Evolutionary conservation across 2,329 filamentous ascomycete species (phyloP).

Genomic region (Boeremia lycopersici): DNA sequence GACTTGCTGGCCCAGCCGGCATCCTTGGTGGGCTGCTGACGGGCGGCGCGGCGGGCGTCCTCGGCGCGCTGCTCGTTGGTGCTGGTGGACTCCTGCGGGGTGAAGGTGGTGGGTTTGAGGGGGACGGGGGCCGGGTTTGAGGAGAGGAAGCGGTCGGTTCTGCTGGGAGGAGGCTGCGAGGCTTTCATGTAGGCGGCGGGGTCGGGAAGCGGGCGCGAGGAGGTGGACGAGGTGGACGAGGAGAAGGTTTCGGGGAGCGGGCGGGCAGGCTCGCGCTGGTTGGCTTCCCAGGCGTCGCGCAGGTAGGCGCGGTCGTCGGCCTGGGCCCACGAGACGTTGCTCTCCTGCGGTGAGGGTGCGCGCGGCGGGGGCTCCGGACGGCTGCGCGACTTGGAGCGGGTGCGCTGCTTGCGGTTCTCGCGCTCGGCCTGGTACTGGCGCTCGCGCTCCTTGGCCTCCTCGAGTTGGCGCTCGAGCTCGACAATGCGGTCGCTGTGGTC

Average conservation of each 20-base stretch:
- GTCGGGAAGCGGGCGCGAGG: constrained; percentile 40
- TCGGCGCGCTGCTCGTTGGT: constrained; percentile 68
- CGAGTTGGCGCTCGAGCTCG: constrained; percentile 77
- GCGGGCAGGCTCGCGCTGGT: constrained; percentile 37
- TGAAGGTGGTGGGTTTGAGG: constrained; percentile 49
- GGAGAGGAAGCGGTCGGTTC: constrained; percentile 65
- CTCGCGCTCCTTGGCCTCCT: constrained; percentile 71
- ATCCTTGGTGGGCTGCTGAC: constrained; percentile 66
- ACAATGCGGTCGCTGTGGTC: constrained; percentile 68
- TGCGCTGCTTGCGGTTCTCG: constrained; percentile 55
- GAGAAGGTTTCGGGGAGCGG: constrained; percentile 32
- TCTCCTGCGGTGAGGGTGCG: constrained; percentile 54
- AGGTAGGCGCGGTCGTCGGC: constrained; percentile 68
- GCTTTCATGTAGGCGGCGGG: constrained; percentile 39
- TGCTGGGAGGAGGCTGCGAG: constrained; percentile 35
- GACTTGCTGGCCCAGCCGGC: constrained; percentile 70
- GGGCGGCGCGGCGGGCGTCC: constrained; percentile 63
- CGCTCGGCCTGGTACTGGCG: constrained; percentile 67
- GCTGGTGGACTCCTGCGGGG: constrained; percentile 60
- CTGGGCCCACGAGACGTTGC: constrained; percentile 68
- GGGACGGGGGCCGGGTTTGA: constrained; percentile 59
- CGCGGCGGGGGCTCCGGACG: constrained; percentile 44
- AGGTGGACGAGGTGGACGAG: constrained; percentile 28
- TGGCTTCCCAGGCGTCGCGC: constrained; percentile 61
- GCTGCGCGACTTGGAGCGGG: constrained; percentile 44